Base-by-base conservation (phyloP, 1,284 basidiomycete species). In the Fomitopsis schrenkii region DNA sequence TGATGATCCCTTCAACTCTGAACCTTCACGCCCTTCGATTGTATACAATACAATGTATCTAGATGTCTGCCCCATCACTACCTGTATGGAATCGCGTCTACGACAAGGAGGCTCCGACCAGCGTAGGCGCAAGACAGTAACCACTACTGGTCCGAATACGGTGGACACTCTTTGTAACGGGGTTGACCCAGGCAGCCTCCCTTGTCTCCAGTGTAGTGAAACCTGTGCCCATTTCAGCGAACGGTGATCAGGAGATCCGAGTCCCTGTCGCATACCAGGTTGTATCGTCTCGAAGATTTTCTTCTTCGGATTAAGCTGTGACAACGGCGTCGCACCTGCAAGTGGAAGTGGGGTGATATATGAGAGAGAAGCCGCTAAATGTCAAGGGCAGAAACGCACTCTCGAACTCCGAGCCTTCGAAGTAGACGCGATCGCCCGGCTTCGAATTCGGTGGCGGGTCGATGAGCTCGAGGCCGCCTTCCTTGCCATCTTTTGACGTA, bases 221-320 rank as follows among this genome's bases (percentile, higher is more conserved):
- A 19, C 90, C 93, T 86, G 60, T 5, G 33, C 10, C 15, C 5
- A 53, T 15, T 8, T 42, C 7, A 30, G 46, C 40, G 41, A 40
- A 22, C n/a, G 28, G 40, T 22, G 1, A 17, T 30, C 36, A 41
- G 2, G 8, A 44, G 9, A 14, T 3, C 38, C 30, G 28, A 17
- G 22, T 45, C n/a, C 1, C 41, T 48, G 50, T 36, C 22, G 68
- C 75, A 33, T 64, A 88, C 90, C 86, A 64, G 94, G 94, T 72
- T 97, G 96, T 57, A 98, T 86, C 0, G 93, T 90, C 79, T 98
- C 96, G 68, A 97, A 98, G 36, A 97, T 91, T 79, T 98, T 98
- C 80, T 97, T 97, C 80, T 98, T 98, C 10, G 95, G 95, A 76
- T 97, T 97, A 64, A 98, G 81, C 70, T 94, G 92, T 2, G 88